Conservation (phyloP, 2,329 filamentous ascomycete genomes). For the Exophiala xenobiotica region DNA sequence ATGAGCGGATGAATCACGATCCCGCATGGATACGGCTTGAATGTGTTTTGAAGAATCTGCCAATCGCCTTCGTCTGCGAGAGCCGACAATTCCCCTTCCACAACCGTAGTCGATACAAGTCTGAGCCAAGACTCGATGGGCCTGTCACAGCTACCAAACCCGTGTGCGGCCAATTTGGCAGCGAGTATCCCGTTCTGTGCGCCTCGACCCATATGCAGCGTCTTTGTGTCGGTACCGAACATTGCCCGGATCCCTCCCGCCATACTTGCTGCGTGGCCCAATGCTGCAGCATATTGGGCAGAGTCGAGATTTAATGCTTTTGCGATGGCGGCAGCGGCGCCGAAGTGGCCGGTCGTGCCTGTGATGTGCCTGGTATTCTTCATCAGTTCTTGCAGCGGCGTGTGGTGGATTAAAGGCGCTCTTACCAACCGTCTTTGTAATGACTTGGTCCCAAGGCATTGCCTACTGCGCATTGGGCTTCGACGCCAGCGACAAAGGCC, state of each 20-base stretch:
- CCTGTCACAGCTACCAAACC: slow-evolving; percentile 49
- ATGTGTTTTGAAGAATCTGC: slow-evolving; percentile 55
- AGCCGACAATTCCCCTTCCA: slow-evolving; percentile 36
- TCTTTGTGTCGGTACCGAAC: slow-evolving; percentile 57
- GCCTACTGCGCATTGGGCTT: slow-evolving; percentile 54
- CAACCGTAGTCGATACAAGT: slow-evolving; percentile 48
- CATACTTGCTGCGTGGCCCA: slow-evolving; percentile 55
- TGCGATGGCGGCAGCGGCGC: slow-evolving; percentile 52
- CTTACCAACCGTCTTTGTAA: slow-evolving; percentile 54
- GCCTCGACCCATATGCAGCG: slow-evolving; percentile 54
- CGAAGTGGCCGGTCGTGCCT: slow-evolving; percentile 52
- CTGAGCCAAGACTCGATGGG: slow-evolving; percentile 53
- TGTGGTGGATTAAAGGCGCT: too few relatives aligned
- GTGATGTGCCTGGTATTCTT: slow-evolving; percentile 46
- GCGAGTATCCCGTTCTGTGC: slow-evolving; percentile 53
- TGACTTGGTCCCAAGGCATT: slow-evolving; percentile 54
- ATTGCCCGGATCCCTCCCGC: slow-evolving; percentile 55
- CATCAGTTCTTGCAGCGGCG: neutral
- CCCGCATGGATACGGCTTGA: slow-evolving; percentile 58
- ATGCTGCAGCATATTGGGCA: slow-evolving; percentile 48
- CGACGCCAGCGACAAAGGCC: slow-evolving; percentile 53
- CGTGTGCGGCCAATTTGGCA: slow-evolving; percentile 46
- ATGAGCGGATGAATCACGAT: slow-evolving; percentile 58
- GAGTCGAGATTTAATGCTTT: slow-evolving; percentile 46
- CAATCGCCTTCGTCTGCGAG: slow-evolving; percentile 34